Conservation (phyloP, 2,329 filamentous ascomycete genomes). For the Colletotrichum paranaense region DNA sequence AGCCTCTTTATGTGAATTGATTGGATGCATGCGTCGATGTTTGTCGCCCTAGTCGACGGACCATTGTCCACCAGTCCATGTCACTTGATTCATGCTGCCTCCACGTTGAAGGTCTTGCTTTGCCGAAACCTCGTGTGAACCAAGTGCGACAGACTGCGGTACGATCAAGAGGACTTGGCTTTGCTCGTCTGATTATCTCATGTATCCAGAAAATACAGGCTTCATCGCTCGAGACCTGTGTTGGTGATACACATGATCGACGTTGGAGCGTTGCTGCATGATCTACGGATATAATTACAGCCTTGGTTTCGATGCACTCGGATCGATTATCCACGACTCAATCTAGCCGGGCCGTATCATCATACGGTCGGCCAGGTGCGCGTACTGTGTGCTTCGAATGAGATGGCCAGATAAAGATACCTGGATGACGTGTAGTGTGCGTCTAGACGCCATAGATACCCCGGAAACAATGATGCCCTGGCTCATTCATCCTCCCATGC, state of each 20-base stretch:
- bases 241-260: not conserved
- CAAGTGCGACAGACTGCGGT: not conserved
- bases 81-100: not conserved
- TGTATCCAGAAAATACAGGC: not conserved
- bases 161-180: not conserved
- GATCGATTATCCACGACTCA: not conserved
- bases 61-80: not conserved
- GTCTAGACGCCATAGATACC: not conserved
- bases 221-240: not conserved
- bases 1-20: not conserved
- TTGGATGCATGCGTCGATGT: not conserved
- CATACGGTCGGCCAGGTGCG: not conserved
- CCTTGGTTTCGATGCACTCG: not conserved
- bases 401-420: not conserved
- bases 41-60: not conserved
- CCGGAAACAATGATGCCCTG: not conserved
- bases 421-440: not conserved
- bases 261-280: not conserved
- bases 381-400: not conserved
- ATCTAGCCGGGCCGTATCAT: not conserved
- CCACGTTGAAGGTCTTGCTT: not conserved
- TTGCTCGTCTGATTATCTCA: not conserved
- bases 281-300: not conserved
- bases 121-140: not conserved
- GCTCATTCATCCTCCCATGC: constrained; percentile 20